These are phyloP conservation scores for Porphyrellus cyaneotinctus DNA, from an alignment of 768 basidiomycete genomes.

Conservation along the genomic window DNA sequence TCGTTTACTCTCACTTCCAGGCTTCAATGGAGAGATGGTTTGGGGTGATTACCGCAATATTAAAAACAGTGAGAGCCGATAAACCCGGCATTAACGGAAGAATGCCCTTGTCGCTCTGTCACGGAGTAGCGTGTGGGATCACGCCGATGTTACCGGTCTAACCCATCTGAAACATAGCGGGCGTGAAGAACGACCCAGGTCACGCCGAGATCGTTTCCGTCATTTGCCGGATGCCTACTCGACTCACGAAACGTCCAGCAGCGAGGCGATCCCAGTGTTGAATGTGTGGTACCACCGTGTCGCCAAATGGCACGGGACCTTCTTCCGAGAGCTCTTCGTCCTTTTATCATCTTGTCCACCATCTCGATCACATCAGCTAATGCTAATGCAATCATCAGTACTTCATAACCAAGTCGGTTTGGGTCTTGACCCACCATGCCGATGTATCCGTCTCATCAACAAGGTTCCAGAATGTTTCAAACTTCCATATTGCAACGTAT, in stretches of 20 bases:
- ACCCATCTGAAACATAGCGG: no score
- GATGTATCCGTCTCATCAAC: slow-evolving; percentile 13
- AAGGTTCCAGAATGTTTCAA: slow-evolving; percentile 20
- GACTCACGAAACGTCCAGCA: not conserved
- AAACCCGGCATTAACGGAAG: slow-evolving; percentile 1
- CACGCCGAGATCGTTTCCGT: not conserved
- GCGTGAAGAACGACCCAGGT: not conserved
- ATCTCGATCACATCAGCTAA: not conserved
- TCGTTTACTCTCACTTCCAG: not conserved
- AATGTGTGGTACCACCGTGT: slow-evolving; percentile 7
- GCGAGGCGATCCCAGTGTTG: slow-evolving; percentile 10
- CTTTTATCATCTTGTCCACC: slow-evolving; percentile 3
- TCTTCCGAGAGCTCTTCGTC: slow-evolving; percentile 10
- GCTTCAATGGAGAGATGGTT: not conserved
- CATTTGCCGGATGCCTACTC: not conserved
- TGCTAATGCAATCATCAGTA: not conserved
- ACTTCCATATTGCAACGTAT: slow-evolving; percentile 7
- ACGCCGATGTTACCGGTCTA: no score
- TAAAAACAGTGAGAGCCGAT: not conserved
- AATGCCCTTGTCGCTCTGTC: not conserved
- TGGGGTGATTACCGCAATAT: not conserved
- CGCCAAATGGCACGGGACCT: slow-evolving; percentile 7
- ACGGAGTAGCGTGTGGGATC: not conserved
- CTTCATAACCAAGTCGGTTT: slow-evolving; percentile 3
- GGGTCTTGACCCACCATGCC: slow-evolving; percentile 14